A percentile compares a stretch with the other conserved stretches of the same genome.
Conservation (phyloP, 768 basidiomycete genomes). For the Epithele typhae region DNA sequence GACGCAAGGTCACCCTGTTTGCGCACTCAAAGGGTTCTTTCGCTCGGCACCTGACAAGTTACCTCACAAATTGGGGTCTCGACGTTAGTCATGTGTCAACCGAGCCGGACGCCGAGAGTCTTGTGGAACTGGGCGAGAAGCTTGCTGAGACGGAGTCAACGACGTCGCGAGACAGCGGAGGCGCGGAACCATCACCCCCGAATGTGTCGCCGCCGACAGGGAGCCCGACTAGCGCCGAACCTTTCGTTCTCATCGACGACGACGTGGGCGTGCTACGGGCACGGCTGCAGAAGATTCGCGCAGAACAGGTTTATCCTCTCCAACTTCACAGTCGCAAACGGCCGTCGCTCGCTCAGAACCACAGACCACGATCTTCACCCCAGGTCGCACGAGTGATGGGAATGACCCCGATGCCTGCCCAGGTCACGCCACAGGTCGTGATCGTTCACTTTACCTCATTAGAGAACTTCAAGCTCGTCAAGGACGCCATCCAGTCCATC, state of each 20-base stretch:
- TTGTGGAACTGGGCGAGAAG: constrained; percentile 19
- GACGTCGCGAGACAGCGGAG: background rate
- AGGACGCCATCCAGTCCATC: constrained; percentile 76
- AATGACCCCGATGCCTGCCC: constrained; percentile 25
- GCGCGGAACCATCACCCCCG: constrained; percentile 4
- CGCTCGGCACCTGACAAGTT: constrained; percentile 89
- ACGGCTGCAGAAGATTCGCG: constrained; percentile 63
- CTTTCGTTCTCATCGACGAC: constrained; percentile 91
- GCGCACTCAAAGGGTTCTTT: constrained; percentile 86
- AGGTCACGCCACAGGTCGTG: constrained; percentile 40
- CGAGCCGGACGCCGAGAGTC: constrained; percentile 47
- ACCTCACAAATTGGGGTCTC: constrained; percentile 93
- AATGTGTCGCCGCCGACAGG: constrained; percentile 6
- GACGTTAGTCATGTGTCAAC: constrained; percentile 79
- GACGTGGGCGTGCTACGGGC: constrained; percentile 77
- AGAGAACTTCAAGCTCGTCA: constrained; percentile 82
- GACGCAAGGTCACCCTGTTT: constrained; percentile 79
- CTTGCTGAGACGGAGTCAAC: background rate
- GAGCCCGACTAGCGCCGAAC: constrained; percentile 22
- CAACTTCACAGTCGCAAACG: constrained; percentile 49
- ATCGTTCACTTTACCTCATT: constrained; percentile 91
- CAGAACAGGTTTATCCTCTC: constrained; percentile 44
- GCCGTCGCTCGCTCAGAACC: constrained; percentile 61
- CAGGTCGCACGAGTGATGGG: constrained; percentile 63
- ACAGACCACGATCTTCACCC: constrained; percentile 77